A percentile compares a stretch with the other conserved stretches of the same genome.
phyloP scores from a whole-genome alignment of 1,139 yeast genomes.

The Blastobotrys proliferans region DNA sequence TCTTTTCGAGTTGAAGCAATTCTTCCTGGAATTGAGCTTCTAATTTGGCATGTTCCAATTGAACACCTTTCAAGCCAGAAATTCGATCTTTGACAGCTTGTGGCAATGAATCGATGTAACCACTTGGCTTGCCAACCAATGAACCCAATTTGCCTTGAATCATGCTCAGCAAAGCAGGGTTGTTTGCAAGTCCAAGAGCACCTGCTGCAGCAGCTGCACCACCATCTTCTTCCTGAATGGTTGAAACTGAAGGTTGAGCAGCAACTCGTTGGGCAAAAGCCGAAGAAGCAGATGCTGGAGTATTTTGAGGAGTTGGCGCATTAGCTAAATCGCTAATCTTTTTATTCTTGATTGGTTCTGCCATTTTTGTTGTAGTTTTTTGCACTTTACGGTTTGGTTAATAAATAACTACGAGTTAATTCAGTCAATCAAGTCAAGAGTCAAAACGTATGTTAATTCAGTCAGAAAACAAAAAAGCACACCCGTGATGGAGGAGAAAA shows the following conservation, averaged over 20 bases:
- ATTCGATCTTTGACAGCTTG: constrained; percentile 70
- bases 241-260: constrained; percentile 64
- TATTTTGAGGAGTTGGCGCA: constrained; percentile 99
- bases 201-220: constrained; percentile 22
- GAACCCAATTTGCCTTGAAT: constrained; percentile 87
- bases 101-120: constrained; percentile 81
- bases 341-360: constrained; percentile 62
- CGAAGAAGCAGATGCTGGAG: constrained; percentile 85
- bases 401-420: too few species aligned
- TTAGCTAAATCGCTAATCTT: constrained; percentile 72
- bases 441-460: background rate
- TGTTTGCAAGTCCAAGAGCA: constrained; percentile 54
- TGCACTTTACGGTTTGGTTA: background rate
- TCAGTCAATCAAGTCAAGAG: background rate
- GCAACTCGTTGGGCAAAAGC: constrained; percentile 63
- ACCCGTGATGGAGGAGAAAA: too few species aligned
- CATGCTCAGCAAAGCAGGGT: constrained; percentile 76
- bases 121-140: constrained; percentile 81
- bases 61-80: constrained; percentile 79
- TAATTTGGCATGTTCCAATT: constrained; percentile 71
- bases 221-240: constrained; percentile 61
- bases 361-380: constrained; percentile 17
- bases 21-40: constrained; percentile 93
- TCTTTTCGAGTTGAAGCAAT: constrained; percentile 79
- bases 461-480: constrained; percentile 3